These are phyloP conservation scores for Trametes punicea DNA, from an alignment of 768 basidiomycete genomes.

Conservation along the genomic window DNA sequence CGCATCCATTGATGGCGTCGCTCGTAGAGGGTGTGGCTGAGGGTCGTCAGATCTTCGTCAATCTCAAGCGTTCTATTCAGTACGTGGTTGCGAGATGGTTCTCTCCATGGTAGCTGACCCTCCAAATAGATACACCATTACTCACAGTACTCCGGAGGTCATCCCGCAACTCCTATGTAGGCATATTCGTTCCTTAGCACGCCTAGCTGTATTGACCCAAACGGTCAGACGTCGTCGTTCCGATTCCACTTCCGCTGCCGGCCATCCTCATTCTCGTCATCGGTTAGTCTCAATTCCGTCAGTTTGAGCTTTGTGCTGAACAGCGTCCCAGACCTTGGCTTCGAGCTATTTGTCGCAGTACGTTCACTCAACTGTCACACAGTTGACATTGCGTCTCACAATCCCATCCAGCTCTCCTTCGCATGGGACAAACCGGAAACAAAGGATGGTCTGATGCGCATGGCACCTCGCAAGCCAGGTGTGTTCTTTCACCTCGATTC, in stretches of 20 bases:
- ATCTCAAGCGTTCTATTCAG: slow-evolving; percentile 70
- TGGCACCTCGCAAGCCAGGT: slow-evolving; percentile 66
- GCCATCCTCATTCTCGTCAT: slow-evolving; percentile 72
- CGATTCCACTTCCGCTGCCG: slow-evolving; percentile 61
- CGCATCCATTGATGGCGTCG: not conserved
- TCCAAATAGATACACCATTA: slow-evolving; percentile 50
- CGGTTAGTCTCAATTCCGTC: slow-evolving; percentile 35
- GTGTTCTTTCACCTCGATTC: not conserved
- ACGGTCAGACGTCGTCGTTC: slow-evolving; percentile 57
- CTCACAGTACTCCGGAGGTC: slow-evolving; percentile 68
- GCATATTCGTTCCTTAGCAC: slow-evolving; percentile 19
- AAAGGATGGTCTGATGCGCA: slow-evolving; percentile 60
- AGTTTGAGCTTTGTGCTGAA: not conserved
- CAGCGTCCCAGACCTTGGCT: slow-evolving; percentile 54
- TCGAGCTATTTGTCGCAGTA: slow-evolving; percentile 65
- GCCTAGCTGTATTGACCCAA: too few relatives aligned
- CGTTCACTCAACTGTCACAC: slow-evolving; percentile 19
- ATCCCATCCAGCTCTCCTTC: slow-evolving; percentile 49
- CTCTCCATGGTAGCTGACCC: not conserved
- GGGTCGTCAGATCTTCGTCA: slow-evolving; percentile 67
- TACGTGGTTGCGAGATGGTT: slow-evolving; percentile 26
- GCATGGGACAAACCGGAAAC: slow-evolving; percentile 73
- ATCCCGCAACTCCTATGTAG: slow-evolving; percentile 65
- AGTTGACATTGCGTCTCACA: not conserved
- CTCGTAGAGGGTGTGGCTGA: slow-evolving; percentile 59